phyloP scores from a whole-genome alignment of 352 stramenopile genomes.

The Pythium brassicae region DNA sequence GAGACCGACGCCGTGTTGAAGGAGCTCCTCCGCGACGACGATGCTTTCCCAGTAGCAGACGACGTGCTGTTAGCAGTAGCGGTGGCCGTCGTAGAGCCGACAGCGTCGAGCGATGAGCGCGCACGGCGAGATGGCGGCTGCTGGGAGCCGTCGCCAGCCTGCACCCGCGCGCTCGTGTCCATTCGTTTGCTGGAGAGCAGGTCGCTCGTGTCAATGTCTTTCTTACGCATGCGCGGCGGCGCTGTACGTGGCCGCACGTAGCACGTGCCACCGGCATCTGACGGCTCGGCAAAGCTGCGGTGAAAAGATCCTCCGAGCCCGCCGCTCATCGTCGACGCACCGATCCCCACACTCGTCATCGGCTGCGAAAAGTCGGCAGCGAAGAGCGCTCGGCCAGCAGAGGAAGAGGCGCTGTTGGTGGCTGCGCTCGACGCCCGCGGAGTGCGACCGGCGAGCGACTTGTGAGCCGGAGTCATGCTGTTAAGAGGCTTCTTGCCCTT shows the following conservation, averaged over 20 bases:
- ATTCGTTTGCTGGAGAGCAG: slow-evolving; percentile 40
- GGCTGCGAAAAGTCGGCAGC: slow-evolving; percentile 12
- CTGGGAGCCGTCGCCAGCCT: slow-evolving; percentile 19
- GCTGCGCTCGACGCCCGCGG: slow-evolving; percentile 6
- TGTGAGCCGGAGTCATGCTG: slow-evolving; percentile 11
- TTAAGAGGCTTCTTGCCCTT: slow-evolving; percentile 3
- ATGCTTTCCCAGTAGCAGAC: neutral
- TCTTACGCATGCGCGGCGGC: slow-evolving; percentile 29
- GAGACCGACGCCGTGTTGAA: slow-evolving; percentile 4
- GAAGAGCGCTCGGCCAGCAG: slow-evolving; percentile 9
- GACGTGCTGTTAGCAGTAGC: neutral
- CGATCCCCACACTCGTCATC: neutral
- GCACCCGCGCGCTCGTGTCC: slow-evolving; percentile 20
- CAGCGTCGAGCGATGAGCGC: slow-evolving; percentile 31
- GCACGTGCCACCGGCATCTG: neutral
- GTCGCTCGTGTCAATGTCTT: slow-evolving; percentile 39
- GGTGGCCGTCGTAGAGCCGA: slow-evolving; percentile 3
- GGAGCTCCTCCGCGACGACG: slow-evolving; percentile 6
- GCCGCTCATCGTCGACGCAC: neutral
- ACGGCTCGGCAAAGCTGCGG: slow-evolving; percentile 5
- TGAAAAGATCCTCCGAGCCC: slow-evolving; percentile 6
- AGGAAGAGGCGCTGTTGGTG: neutral
- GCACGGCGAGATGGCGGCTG: slow-evolving; percentile 19
- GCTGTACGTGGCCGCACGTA: slow-evolving; percentile 32
- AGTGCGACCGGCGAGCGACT: slow-evolving; percentile 9